Conservation (phyloP, 2,329 filamentous ascomycete species). For the Sclerotinia borealis region DNA sequence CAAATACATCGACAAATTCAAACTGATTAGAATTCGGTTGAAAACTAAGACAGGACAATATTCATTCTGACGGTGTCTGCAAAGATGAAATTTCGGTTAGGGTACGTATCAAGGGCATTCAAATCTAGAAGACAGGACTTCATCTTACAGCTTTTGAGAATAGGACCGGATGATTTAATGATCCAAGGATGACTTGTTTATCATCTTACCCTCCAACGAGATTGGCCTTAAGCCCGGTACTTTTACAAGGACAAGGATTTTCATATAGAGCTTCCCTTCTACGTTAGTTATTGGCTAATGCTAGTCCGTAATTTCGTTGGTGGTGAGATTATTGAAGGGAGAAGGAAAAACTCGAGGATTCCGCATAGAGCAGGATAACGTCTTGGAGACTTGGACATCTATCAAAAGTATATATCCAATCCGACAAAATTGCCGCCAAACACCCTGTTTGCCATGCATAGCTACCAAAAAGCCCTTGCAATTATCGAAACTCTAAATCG, state of each 20-base stretch:
- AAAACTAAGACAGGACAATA: not conserved
- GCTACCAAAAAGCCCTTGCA: not conserved
- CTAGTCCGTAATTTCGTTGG: conserved; percentile 1
- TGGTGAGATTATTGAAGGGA: not conserved
- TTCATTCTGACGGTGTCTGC: not conserved
- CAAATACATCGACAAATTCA: not conserved
- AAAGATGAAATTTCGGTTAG: not conserved
- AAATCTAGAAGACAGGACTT: not conserved
- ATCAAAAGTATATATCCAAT: not conserved
- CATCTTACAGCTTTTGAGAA: not conserved
- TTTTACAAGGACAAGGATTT: conserved; percentile 3
- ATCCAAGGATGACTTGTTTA: conserved; percentile 2
- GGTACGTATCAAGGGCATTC: not conserved
- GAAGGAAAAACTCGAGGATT: not conserved
- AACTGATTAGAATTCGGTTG: not conserved
- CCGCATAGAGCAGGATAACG: not conserved
- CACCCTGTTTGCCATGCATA: not conserved
- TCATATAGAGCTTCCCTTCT: not conserved
- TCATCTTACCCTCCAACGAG: conserved; percentile 9
- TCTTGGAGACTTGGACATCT: not conserved
- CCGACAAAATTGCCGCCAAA: not conserved
- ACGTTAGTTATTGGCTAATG: not conserved
- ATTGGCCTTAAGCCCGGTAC: not conserved
- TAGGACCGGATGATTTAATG: not conserved
- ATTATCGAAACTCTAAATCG: conserved; percentile 7